Evolutionary conservation across 2,329 filamentous ascomycete species (phyloP), one percentile per base, ranked within the genome.

Genomic region (Pseudocercospora musae): DNA sequence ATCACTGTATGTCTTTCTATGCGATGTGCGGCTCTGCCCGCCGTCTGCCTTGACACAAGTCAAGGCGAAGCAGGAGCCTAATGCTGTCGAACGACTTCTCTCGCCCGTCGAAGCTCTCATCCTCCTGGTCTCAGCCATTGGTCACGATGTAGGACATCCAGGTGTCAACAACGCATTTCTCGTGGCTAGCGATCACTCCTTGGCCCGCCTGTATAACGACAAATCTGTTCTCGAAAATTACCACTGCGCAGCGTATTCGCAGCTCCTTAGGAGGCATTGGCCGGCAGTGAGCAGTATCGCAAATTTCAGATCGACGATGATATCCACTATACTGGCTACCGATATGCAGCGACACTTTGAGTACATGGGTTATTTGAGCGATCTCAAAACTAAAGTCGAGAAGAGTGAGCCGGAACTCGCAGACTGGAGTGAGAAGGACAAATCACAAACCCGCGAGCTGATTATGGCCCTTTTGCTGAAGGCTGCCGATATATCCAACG

Each of bases 151-250:
- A 42, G 95, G 95, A 21, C 95, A 99, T 74, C 95, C 95, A 0
- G 95, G 95, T 59, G 95, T 99, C 72, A 99, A 98, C 79, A 99
- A 99, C 74, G 92, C 94, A 29, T 99, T 99, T 74, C 82, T 99
- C 4, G 88, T 96, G 18, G 92, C 91, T 31, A 84, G 97, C 31
- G 96, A 97, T 74, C 91, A 95, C 18, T 94, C 95, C 1, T 81
- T 99, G 27, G 95, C 95, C 11, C 93, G 97, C 75, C 82, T 98
- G 13, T 99, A 98, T 80, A 98, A 98, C 73, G 95, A 99, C 76
- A 90, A 91, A 60, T 98, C 95, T 0, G 95, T 99, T 15, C 83
- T 99, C 40, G 95, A 99, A 77, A 96, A 94, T 0, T 99, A 98
- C 72, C 95, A 99, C 75, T 97, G 95, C 73, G 95, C 95, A 0